Conservation (phyloP, 2,329 filamentous ascomycete genomes). For the Diplodia sapinea region DNA sequence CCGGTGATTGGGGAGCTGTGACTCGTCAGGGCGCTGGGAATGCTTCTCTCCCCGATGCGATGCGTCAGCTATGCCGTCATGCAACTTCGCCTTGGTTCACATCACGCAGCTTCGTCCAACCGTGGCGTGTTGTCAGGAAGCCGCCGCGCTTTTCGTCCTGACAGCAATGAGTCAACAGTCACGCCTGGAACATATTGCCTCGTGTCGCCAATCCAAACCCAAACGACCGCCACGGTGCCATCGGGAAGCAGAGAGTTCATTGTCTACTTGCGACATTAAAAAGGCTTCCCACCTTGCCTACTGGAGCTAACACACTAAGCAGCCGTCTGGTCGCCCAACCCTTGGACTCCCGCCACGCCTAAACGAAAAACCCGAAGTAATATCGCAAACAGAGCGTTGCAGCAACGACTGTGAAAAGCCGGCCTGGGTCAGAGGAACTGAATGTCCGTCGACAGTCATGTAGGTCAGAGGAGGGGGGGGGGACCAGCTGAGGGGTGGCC, state of each 20-base stretch:
- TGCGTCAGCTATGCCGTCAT: conserved; percentile 15
- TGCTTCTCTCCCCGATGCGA: neutral
- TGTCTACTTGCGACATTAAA: conserved; percentile 16
- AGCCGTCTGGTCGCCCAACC: conserved; percentile 23
- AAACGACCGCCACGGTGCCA: neutral
- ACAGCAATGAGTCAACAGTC: neutral
- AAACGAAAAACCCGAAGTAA: conserved; percentile 26
- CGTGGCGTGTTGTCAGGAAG: conserved; percentile 8
- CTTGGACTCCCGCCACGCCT: conserved; percentile 17
- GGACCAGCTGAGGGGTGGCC: conserved; percentile 15
- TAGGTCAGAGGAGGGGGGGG: conserved; percentile 13
- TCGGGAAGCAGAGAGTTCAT: conserved; percentile 20
- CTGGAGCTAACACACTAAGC: conserved; percentile 16
- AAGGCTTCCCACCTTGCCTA: conserved; percentile 22
- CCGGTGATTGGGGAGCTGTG: neutral
- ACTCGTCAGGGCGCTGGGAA: conserved; percentile 23
- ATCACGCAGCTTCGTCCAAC: conserved; percentile 19
- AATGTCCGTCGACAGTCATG: conserved; percentile 19
- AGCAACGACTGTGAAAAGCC: conserved; percentile 23
- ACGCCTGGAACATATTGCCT: neutral
- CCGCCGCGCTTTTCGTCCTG: neutral
- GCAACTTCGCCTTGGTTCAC: neutral
- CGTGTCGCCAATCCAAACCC: neutral
- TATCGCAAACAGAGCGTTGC: conserved; percentile 25
- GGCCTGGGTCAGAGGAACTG: conserved; percentile 25